phyloP scores from a whole-genome alignment of 2,329 filamentous ascomycete species.

The Lachnellula suecica region DNA sequence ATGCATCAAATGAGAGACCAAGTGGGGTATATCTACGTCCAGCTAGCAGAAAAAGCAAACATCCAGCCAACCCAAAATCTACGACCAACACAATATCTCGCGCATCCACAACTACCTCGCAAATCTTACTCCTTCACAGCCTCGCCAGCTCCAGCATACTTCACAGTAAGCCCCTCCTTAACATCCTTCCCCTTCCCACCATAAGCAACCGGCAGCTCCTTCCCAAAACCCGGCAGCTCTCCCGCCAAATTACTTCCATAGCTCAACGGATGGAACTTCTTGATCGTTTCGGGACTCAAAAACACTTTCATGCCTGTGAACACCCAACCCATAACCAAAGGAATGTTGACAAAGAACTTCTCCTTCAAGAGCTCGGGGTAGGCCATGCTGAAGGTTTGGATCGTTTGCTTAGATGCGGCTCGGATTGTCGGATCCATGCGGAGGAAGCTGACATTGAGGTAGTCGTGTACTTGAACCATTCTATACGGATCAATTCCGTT shows the following conservation, averaged over 20 bases:
- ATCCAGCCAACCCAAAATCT: background rate
- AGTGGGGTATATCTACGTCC: background rate
- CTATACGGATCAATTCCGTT: constrained; percentile 78
- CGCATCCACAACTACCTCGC: too few species aligned
- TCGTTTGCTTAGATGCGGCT: constrained; percentile 75
- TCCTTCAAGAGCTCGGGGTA: constrained; percentile 88
- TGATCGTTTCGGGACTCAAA: constrained; percentile 69
- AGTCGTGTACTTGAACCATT: constrained; percentile 92
- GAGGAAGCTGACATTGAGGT: constrained; percentile 83
- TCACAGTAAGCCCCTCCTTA: constrained; percentile 31
- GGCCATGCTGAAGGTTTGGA: constrained; percentile 74
- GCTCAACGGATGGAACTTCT: constrained; percentile 77
- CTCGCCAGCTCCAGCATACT: constrained; percentile 18
- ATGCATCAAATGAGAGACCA: background rate
- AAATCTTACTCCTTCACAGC: background rate
- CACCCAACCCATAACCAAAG: constrained; percentile 86
- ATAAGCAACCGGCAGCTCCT: constrained; percentile 71
- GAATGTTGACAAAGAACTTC: constrained; percentile 95
- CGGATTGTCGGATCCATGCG: constrained; percentile 77
- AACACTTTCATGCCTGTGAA: constrained; percentile 75
- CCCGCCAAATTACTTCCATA: constrained; percentile 69
- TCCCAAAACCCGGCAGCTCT: constrained; percentile 57
- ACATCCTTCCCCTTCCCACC: constrained; percentile 66
- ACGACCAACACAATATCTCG: too few species aligned
- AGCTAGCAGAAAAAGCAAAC: background rate